These are phyloP conservation scores for Yarrowia galli DNA, from an alignment of 1,139 yeast genomes.

Conservation along the genomic window DNA sequence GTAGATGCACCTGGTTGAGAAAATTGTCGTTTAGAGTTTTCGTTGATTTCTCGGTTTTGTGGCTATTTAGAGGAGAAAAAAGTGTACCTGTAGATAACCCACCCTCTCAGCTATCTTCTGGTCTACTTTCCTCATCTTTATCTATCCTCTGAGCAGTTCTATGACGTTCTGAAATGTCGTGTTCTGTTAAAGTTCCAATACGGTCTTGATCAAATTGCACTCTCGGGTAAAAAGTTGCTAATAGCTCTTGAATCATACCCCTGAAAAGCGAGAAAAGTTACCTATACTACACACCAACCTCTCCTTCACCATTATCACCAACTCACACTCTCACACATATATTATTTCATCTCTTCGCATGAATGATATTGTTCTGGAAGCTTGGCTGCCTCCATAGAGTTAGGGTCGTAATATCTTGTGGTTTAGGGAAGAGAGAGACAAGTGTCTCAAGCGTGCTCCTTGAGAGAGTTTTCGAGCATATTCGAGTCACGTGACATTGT, in stretches of 20 bases:
- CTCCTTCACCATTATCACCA: not conserved
- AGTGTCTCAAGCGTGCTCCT: not conserved
- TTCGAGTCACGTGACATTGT: not conserved
- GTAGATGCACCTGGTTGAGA: not conserved
- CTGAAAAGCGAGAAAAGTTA: too few relatives aligned
- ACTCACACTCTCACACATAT: not conserved
- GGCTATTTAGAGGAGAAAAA: not conserved
- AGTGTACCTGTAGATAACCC: too few relatives aligned
- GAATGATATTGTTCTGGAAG: constrained; percentile 10
- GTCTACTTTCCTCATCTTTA: not conserved
- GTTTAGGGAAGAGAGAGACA: not conserved
- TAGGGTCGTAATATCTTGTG: not conserved
- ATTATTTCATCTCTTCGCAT: not conserved
- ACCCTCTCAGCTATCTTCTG: too few relatives aligned
- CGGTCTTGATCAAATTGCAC: not conserved
- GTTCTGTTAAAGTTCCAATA: not conserved
- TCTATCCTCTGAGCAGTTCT: too few relatives aligned
- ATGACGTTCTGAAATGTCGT: not conserved
- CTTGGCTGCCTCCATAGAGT: constrained; percentile 1
- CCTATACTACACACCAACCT: too few relatives aligned
- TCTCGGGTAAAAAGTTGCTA: not conserved
- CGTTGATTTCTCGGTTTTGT: not conserved
- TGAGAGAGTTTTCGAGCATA: too few relatives aligned
- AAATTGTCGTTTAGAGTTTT: not conserved
- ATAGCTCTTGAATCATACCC: not conserved